Base-by-base conservation (phyloP, 2,329 filamentous ascomycete species). In the Drechslera avenae region DNA sequence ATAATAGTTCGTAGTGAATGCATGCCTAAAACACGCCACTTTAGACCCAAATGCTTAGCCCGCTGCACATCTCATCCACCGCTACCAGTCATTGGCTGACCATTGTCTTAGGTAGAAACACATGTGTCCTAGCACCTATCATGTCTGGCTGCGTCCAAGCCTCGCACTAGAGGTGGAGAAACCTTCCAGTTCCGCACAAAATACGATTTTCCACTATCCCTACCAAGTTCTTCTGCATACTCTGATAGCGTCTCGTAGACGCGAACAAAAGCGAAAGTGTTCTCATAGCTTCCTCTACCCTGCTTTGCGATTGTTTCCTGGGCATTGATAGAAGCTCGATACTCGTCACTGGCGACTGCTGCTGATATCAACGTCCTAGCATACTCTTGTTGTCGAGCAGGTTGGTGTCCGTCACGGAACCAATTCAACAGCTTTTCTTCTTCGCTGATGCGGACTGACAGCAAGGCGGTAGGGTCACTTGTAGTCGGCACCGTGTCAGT, bases 231-330 rank as follows among this genome's bases (percentile, higher is more conserved):
- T 17, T 69, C 76, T 30, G 72, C 60, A 51, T 80, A 79, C 21
- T 71, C 68, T 6, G 67, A 66, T 1, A 79, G 66, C 26, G 71
- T 77, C 54, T 79, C 76, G 41, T 75, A 72, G 9, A 78, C 54
- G 2, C 74, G 71, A 5, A 78, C 68, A 44, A 78, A 72, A 3
- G 74, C 49, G 30, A 67, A 69, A 14, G 71, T 75, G 16, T 70
- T 69, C 12, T 58, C 57, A 33, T 57, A 59, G 7, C 47, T 17
- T 7, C 18, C 19, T n/a, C 51, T 28, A 5, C 44, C 34, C 8
- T 33, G 39, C 10, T 60, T 46, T 10, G 58, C 59, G n/a, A 64
- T 60, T 2, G 40, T 49, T 13, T 59, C 62, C 28, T 57, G 39
- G 16, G 2, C 9, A 12, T 12, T 28, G 4, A 13, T 28, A 28